Evolutionary conservation across 2,329 filamentous ascomycete genomes (phyloP), one percentile per base, ranked within the genome.

Genomic region (Triangularia setosa): DNA sequence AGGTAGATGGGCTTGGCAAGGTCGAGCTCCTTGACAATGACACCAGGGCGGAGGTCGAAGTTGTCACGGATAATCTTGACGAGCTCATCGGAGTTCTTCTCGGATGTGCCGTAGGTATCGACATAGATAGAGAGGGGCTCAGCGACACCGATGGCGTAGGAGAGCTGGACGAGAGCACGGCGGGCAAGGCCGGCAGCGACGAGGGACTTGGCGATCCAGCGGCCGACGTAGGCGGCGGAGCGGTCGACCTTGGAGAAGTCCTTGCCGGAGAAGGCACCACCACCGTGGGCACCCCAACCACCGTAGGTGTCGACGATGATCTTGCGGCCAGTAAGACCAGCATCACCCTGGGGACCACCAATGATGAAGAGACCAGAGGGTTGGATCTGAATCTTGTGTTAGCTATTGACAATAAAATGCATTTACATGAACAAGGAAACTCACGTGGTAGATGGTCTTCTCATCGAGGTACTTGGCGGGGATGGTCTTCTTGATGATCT

Each of bases 231-330:
- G 76, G 95, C 95, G 72, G 95, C 95, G 61, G 95, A 98, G 75
- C 95, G 92, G 79, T 99, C 95, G 81, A 99, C 95, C 88, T 99
- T 99, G 87, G 93, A 97, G 89, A 97, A 99, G 81, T 99, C 95
- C 90, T 99, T 99, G 76, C 95, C 95, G 75, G 95, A 98, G 91
- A 99, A 99, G 80, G 95, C 95, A 90, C 95, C 95, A 86, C 95
- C 95, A 86, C 95, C 95, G 87, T 99, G 95, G 74, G 95, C 95
- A 84, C 95, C 95, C 95, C 95, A 98, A 76, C 95, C 95, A 85
- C 95, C 95, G 84, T 99, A 99, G 80, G 95, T 98, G 84, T 99
- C 95, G 79, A 99, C 95, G 72, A 97, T 89, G 87, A 99, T 99
- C 90, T 99, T 99, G 77, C 95, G 93, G 80, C 95, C 95, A 70